Percentiles rank a stretch among this genome's conserved stretches.
phyloP scores from a whole-genome alignment of 2,329 filamentous ascomycete species.

The Teratosphaeria nubilosa region DNA sequence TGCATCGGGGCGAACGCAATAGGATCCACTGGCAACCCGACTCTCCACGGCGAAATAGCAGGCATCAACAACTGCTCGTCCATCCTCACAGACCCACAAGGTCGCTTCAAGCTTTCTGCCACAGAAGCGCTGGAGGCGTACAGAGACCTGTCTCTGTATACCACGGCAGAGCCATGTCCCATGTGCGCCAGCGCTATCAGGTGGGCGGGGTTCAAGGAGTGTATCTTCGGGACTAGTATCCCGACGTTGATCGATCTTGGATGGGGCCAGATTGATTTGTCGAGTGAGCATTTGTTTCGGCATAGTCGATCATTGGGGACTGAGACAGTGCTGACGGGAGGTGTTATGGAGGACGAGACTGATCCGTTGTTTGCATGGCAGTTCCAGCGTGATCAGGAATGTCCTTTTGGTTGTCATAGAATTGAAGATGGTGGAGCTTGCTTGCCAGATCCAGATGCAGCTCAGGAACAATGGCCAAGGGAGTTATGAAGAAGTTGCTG shows the following conservation, averaged over 20 bases:
- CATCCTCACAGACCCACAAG: slow-evolving; percentile 38
- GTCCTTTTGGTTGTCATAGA: slow-evolving; percentile 27
- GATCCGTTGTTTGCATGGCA: slow-evolving; percentile 47
- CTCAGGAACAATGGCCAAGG: not conserved
- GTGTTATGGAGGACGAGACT: slow-evolving; percentile 43
- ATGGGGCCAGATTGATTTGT: slow-evolving; percentile 43
- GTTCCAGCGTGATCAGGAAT: slow-evolving; percentile 30
- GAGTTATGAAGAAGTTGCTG: not conserved
- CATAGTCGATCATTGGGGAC: slow-evolving; percentile 30
- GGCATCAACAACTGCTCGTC: slow-evolving; percentile 45
- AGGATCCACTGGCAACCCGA: slow-evolving; percentile 39
- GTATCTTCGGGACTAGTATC: slow-evolving; percentile 45
- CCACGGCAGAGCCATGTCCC: slow-evolving; percentile 48
- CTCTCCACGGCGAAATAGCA: slow-evolving; percentile 46
- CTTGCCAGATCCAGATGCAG: not conserved
- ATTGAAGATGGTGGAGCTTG: not conserved
- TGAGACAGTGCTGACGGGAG: slow-evolving; percentile 33
- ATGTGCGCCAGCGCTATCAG: slow-evolving; percentile 50
- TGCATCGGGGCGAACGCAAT: slow-evolving; percentile 44
- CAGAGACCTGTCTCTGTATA: slow-evolving; percentile 42
- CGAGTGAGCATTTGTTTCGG: slow-evolving; percentile 38
- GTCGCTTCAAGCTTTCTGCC: slow-evolving; percentile 35
- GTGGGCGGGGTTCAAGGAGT: slow-evolving; percentile 47
- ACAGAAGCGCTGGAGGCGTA: slow-evolving; percentile 38
- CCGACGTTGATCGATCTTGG: slow-evolving; percentile 36